Evolutionary conservation across 129 eudicot species (phyloP), one percentile per base, ranked within the genome.

Genomic region (Flaveria robusta): DNA sequence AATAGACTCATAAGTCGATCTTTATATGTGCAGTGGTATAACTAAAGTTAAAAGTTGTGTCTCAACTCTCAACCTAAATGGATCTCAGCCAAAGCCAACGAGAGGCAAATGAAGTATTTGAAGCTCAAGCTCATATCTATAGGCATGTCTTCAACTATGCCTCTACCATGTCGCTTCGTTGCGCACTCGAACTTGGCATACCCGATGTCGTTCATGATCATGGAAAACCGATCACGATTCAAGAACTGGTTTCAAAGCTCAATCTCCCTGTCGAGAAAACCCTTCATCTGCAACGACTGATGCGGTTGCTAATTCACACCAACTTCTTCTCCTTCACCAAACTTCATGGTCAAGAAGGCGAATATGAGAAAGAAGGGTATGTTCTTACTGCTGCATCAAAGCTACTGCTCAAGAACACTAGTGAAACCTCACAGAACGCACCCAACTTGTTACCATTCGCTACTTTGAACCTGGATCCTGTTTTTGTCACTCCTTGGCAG

Each of bases 81-180:
- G 78, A 71, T 63, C 56, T 42, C 15, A 52, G 60, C 14, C 73
- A 71, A 62, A 27, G 65, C 41, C 31, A 18, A 60, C 77, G 27
- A 20, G 66, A 16, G 18, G 73, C 67, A 49, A 7, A 31, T 66
- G 83, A 83, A 29, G 49, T 83, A 11, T 76, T 86, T 39, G 66
- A 77, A 64, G 90, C 87, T 75, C 85, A 83, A 74, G 58, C 85
- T 73, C 90, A 80, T 29, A 63, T 86, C 65, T 83, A 73, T 65
- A 77, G 56, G n/a, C 83, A 86, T 9, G 26, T 51, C 9, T 63
- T 79, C 56, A 46, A 20, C 64, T 83, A 83, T 50, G 58, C 63
- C 12, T 80, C 58, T 46, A 80, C 87, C 39, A 34, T 34, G 39
- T 34, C 39, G 7, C 39, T 34, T 34, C 39, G 68, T 59, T 86